These are phyloP conservation scores for Lentinula sp. DNA, from an alignment of 768 basidiomycete genomes.

Conservation along the genomic window DNA sequence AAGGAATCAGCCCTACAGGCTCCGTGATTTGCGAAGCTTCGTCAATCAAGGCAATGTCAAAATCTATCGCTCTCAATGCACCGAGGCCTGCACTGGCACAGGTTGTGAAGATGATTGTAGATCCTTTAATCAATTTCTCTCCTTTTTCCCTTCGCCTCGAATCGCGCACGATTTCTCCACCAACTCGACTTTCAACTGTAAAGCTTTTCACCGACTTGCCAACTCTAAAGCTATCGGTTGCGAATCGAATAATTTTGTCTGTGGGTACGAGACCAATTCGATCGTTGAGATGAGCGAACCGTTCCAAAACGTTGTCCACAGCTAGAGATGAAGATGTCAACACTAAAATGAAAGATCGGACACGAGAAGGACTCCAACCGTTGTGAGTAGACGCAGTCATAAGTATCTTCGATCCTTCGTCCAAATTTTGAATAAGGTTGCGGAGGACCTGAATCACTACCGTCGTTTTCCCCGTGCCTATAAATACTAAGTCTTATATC, in stretches of 20 bases:
- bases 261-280: conserved; percentile 36
- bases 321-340: conserved; percentile 29
- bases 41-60: conserved; percentile 60
- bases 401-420: conserved; percentile 39
- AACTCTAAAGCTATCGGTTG: conserved; percentile 60
- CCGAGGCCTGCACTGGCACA: conserved; percentile 63
- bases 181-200: conserved; percentile 60
- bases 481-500: neutral
- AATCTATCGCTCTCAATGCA: conserved; percentile 46
- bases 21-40: conserved; percentile 71
- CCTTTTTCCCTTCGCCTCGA: conserved; percentile 52
- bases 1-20: conserved; percentile 56
- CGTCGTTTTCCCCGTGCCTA: conserved; percentile 69
- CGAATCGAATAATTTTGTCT: conserved; percentile 59
- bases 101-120: conserved; percentile 57
- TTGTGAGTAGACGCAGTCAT: conserved; percentile 74
- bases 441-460: conserved; percentile 59
- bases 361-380: conserved; percentile 25
- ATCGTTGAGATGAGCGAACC: conserved; percentile 47
- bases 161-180: conserved; percentile 59
- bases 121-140: conserved; percentile 48
- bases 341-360: neutral
- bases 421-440: conserved; percentile 26
- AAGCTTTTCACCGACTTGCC: conserved; percentile 50
- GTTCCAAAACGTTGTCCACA: conserved; percentile 65